Conservation (phyloP, 2,329 filamentous ascomycete genomes). For the Aureobasidium lini region DNA sequence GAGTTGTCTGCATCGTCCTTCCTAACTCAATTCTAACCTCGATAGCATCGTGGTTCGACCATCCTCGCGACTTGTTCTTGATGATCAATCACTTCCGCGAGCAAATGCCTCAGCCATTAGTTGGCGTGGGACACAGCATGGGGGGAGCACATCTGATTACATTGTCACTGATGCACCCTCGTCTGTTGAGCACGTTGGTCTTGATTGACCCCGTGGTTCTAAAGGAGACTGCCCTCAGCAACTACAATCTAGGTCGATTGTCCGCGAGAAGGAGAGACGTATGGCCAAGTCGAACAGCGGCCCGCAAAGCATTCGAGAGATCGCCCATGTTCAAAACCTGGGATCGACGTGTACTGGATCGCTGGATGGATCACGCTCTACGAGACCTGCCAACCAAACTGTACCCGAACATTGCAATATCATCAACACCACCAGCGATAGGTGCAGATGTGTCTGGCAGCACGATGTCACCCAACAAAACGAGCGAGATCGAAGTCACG, state of each 20-base stretch:
- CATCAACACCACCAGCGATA: constrained; percentile 21
- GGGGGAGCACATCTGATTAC: constrained; percentile 68
- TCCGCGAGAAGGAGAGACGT: constrained; percentile 68
- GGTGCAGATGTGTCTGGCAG: constrained; percentile 21
- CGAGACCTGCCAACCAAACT: constrained; percentile 60
- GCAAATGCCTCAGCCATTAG: constrained; percentile 70
- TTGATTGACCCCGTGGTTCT: constrained; percentile 81
- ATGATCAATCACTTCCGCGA: constrained; percentile 77
- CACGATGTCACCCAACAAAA: constrained; percentile 7
- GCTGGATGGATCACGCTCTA: constrained; percentile 67
- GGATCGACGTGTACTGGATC: constrained; percentile 72
- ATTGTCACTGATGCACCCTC: constrained; percentile 68
- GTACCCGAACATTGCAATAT: constrained; percentile 37
- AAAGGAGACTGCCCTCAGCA: constrained; percentile 31
- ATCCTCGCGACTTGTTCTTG: constrained; percentile 74
- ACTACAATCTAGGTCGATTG: constrained; percentile 43
- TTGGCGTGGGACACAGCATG: constrained; percentile 86
- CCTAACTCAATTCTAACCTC: background rate
- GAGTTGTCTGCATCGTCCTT: constrained; percentile 25
- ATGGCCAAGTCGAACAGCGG: constrained; percentile 71
- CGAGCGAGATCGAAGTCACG: constrained; percentile 49
- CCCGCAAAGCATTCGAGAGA: constrained; percentile 57
- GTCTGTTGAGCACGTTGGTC: constrained; percentile 66
- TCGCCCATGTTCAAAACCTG: constrained; percentile 73
- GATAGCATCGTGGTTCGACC: constrained; percentile 75